Conservation (phyloP, 1,284 basidiomycete genomes). For the Athelia psychrophila region DNA sequence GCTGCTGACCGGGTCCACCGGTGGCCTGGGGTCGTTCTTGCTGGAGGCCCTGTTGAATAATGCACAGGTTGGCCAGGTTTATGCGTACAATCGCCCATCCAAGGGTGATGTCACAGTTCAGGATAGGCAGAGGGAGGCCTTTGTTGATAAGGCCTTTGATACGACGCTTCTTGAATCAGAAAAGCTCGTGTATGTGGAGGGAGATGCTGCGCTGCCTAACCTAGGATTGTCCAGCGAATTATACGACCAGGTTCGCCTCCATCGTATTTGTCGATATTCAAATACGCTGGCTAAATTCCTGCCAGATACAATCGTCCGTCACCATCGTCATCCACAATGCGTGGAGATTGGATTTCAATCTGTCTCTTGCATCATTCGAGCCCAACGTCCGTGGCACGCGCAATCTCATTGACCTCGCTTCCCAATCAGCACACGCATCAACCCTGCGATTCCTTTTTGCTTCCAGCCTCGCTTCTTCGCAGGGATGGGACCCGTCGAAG, state of each 20-base stretch:
- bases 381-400: constrained; percentile 29
- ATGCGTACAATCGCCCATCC: constrained; percentile 17
- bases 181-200: constrained; percentile 18
- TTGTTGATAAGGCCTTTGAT: constrained; percentile 16
- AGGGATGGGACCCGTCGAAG: constrained; percentile 15
- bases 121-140: constrained; percentile 15
- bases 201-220: constrained; percentile 4
- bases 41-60: constrained; percentile 11
- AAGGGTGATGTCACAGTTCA: not conserved
- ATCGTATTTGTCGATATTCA: too few relatives aligned
- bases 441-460: constrained; percentile 25
- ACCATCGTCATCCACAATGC: constrained; percentile 25
- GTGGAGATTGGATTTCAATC: constrained; percentile 42
- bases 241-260: constrained; percentile 5
- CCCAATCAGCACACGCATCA: constrained; percentile 6
- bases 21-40: constrained; percentile 19
- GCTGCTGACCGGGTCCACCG: constrained; percentile 24
- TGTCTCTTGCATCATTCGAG: constrained; percentile 34
- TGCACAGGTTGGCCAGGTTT: constrained; percentile 20
- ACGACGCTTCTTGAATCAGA: constrained; percentile 9
- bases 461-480: constrained; percentile 22
- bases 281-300: too few relatives aligned
- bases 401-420: constrained; percentile 35
- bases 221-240: not conserved
- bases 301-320: not conserved